phyloP scores from a whole-genome alignment of 129 eudicot genomes.

The Smallanthus sonchifolius region DNA sequence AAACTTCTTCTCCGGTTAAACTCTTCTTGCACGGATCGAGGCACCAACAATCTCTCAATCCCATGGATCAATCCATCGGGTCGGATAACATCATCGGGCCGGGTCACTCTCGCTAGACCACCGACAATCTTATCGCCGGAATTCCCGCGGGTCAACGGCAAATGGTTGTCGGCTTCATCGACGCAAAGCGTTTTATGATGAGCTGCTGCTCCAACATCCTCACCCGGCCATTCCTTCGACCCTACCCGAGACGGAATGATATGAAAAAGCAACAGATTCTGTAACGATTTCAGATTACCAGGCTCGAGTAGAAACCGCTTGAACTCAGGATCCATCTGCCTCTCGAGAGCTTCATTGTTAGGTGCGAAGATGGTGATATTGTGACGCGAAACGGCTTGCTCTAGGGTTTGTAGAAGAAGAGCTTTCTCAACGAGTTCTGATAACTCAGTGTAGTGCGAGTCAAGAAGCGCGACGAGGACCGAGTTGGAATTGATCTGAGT shows the following conservation, averaged over 20 bases:
- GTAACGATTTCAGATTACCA: conserved; percentile 63
- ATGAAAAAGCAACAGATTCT: conserved; percentile 59
- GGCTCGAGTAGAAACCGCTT: conserved; percentile 84
- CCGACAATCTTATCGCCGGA: conserved; percentile 46
- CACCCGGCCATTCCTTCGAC: conserved; percentile 55
- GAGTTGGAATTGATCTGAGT: conserved; percentile 82
- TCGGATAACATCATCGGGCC: conserved; percentile 58
- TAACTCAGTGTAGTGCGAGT: conserved; percentile 81
- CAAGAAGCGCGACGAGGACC: conserved; percentile 78
- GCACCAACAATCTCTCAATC: conserved; percentile 65
- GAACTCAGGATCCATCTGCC: conserved; percentile 75
- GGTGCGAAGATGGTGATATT: conserved; percentile 94
- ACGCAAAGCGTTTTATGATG: conserved; percentile 40
- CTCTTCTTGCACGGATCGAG: conserved; percentile 75
- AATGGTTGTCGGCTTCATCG: conserved; percentile 15
- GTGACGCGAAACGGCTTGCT: conserved; percentile 51
- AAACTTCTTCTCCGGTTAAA: conserved; percentile 72
- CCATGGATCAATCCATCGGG: conserved; percentile 95
- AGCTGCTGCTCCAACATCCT: not conserved
- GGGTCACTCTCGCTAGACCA: conserved; percentile 45
- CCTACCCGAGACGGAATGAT: conserved; percentile 68
- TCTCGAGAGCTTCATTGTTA: conserved; percentile 69
- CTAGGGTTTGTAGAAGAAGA: conserved; percentile 61
- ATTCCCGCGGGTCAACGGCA: conserved; percentile 20
- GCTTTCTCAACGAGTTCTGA: conserved; percentile 89